Percentiles rank a stretch among this genome's conserved stretches.
Conservation (phyloP, 1,284 basidiomycete genomes). For the Tylopilus sp. region DNA sequence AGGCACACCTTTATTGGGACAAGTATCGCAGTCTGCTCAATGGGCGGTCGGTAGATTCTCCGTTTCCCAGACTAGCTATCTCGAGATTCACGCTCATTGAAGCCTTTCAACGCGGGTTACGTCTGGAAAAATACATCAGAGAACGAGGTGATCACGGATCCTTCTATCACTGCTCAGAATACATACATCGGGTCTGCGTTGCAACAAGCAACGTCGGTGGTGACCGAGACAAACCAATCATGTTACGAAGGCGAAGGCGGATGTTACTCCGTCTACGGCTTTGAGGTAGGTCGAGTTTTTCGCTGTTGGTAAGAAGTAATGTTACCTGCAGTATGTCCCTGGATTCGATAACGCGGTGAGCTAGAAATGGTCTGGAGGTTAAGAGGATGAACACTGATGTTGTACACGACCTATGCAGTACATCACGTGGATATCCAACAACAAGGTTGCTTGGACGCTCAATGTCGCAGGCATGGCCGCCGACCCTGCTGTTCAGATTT, state of each 20-base stretch:
- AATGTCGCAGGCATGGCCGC: slow-evolving; percentile 60
- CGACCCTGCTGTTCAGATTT: slow-evolving; percentile 53
- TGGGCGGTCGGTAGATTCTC: slow-evolving; percentile 52
- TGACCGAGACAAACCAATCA: slow-evolving; percentile 45
- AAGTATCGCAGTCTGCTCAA: slow-evolving; percentile 63
- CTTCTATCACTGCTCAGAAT: slow-evolving; percentile 47
- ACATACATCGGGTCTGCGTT: slow-evolving; percentile 52
- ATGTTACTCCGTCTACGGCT: slow-evolving; percentile 52
- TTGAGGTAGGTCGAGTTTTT: slow-evolving; percentile 44
- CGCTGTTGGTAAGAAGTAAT: slow-evolving; percentile 1
- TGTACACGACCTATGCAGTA: slow-evolving; percentile 41
- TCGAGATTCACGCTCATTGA: slow-evolving; percentile 13
- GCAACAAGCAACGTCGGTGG: slow-evolving; percentile 61
- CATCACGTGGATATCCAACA: slow-evolving; percentile 66
- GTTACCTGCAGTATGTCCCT: slow-evolving; percentile 46
- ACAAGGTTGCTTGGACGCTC: slow-evolving; percentile 62
- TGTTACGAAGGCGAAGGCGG: slow-evolving; percentile 48
- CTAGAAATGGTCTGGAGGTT: background rate
- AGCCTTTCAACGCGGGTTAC: slow-evolving; percentile 46
- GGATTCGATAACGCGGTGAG: slow-evolving; percentile 53
- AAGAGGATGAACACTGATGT: slow-evolving; percentile 2
- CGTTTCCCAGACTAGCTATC: background rate
- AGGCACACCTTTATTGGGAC: slow-evolving; percentile 39
- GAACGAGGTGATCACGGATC: slow-evolving; percentile 44
- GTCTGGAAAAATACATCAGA: slow-evolving; percentile 44